A percentile compares a stretch with the other conserved stretches of the same genome.
These are phyloP conservation scores for Epichloe uncinata DNA, from an alignment of 2,329 filamentous ascomycete species.

Conservation along the genomic window DNA sequence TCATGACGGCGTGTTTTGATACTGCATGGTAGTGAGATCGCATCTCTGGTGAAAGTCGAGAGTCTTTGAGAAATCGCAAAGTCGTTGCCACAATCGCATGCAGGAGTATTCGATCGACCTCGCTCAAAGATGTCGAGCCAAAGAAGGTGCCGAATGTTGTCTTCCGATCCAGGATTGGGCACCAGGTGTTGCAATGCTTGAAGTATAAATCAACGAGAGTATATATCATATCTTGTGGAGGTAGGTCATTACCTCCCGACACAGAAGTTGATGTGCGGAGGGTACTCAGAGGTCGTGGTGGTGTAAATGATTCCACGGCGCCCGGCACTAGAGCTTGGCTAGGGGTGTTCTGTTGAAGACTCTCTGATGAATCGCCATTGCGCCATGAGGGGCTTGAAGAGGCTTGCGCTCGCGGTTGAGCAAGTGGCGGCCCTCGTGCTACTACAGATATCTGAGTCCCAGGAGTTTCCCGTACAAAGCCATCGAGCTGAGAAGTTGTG, in stretches of 20 bases:
- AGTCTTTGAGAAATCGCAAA: slow-evolving; percentile 27
- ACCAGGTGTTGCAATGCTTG: slow-evolving; percentile 51
- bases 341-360: slow-evolving; percentile 1
- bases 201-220: slow-evolving; percentile 48
- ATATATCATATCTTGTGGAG: slow-evolving; percentile 46
- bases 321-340: not conserved
- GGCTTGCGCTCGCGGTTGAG: slow-evolving; percentile 24
- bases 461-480: slow-evolving; percentile 10
- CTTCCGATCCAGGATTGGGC: slow-evolving; percentile 30
- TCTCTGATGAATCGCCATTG: slow-evolving; percentile 18
- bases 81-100: slow-evolving; percentile 32
- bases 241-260: slow-evolving; percentile 34
- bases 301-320: not conserved
- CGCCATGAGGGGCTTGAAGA: slow-evolving; percentile 23
- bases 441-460: slow-evolving; percentile 12
- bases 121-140: slow-evolving; percentile 24
- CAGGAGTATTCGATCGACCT: slow-evolving; percentile 26
- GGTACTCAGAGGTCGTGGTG: slow-evolving; percentile 1
- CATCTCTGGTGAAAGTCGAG: slow-evolving; percentile 23
- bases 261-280: slow-evolving; percentile 15
- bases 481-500: slow-evolving; percentile 18
- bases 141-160: slow-evolving; percentile 28
- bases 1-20: slow-evolving; percentile 25
- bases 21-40: slow-evolving; percentile 25
- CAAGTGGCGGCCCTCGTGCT: slow-evolving; percentile 8